Evolutionary conservation across 176 grass and related monocot genomes (phyloP).

Genomic region (Eleusine indica): DNA sequence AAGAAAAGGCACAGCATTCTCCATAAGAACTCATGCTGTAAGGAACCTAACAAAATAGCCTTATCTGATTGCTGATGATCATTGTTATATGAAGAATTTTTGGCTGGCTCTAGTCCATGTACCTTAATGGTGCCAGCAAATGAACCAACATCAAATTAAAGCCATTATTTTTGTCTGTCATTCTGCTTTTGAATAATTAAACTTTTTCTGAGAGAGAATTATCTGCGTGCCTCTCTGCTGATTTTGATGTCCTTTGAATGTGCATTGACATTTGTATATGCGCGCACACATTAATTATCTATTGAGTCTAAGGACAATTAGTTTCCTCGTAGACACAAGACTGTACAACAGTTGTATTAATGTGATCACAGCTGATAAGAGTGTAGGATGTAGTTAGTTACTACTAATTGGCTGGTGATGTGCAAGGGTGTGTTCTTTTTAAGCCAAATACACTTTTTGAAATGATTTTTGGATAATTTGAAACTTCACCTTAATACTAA

Average conservation of each 20-base stretch:
- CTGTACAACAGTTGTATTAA: slow-evolving; percentile 2
- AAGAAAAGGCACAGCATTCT: background rate
- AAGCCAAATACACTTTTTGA: background rate
- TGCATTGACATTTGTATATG: background rate
- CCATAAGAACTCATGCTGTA: background rate
- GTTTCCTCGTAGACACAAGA: background rate
- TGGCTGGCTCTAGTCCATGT: background rate
- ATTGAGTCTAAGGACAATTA: background rate
- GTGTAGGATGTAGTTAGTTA: slow-evolving; percentile 7
- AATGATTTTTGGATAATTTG: slow-evolving; percentile 2
- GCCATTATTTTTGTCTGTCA: slow-evolving; percentile 2
- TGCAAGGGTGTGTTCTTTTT: background rate
- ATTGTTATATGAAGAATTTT: slow-evolving; percentile 21
- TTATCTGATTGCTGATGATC: background rate
- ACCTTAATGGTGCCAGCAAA: slow-evolving; percentile 8
- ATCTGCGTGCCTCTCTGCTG: background rate
- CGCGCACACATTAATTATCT: background rate
- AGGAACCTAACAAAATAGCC: slow-evolving; percentile 24
- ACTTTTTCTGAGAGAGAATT: background rate
- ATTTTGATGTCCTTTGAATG: background rate
- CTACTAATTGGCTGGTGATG: background rate
- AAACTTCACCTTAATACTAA: background rate
- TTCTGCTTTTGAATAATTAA: background rate
- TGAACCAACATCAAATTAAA: background rate
- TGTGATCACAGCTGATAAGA: background rate